These are phyloP conservation scores for Spergularia azorica DNA, from an alignment of 179 eudicot species.

Conservation along the genomic window DNA sequence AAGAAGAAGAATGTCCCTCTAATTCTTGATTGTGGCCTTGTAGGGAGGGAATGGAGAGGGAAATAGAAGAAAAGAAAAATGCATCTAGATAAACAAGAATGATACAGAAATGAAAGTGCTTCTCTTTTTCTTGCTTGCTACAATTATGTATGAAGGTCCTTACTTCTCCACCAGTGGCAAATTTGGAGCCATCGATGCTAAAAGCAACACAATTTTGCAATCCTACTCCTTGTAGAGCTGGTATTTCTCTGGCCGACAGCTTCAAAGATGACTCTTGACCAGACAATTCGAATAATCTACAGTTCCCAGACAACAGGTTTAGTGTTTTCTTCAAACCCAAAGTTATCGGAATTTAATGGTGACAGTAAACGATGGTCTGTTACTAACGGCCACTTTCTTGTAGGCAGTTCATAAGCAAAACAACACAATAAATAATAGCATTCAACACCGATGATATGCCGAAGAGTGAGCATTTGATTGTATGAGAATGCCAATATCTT, in stretches of 20 bases:
- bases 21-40: neutral
- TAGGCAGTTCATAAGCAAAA: neutral
- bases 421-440: neutral
- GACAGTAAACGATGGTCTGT: neutral
- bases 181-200: slow-evolving; percentile 85
- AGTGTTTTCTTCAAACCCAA: neutral
- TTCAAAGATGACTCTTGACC: slow-evolving; percentile 46
- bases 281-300: slow-evolving; percentile 69
- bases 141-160: slow-evolving; percentile 25
- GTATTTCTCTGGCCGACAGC: slow-evolving; percentile 53
- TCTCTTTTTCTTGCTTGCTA: neutral
- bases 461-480: no score
- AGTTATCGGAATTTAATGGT: neutral
- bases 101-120: neutral
- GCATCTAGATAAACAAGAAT: neutral
- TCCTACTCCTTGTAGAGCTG: slow-evolving; percentile 73
- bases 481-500: no score
- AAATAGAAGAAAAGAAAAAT: neutral
- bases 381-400: neutral
- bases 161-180: slow-evolving; percentile 91
- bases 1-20: slow-evolving; percentile 11
- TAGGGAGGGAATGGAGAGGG: neutral
- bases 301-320: slow-evolving; percentile 6
- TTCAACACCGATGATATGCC: neutral
- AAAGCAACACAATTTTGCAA: slow-evolving; percentile 76